phyloP scores from a whole-genome alignment of 78 protist genomes.

The Dictyostelium firmibasis region DNA sequence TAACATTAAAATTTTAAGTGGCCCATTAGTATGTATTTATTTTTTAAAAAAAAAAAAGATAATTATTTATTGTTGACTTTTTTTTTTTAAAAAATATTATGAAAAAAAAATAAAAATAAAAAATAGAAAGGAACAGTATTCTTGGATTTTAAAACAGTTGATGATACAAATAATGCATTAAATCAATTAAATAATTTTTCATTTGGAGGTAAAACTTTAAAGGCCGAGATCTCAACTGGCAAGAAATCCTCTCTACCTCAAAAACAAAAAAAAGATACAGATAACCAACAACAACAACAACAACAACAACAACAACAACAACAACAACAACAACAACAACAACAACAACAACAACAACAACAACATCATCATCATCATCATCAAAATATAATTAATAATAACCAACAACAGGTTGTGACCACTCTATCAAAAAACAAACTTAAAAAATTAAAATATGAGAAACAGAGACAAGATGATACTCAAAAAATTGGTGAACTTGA shows the following conservation, averaged over 20 bases:
- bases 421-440: not conserved
- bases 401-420: too few relatives aligned
- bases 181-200: not conserved
- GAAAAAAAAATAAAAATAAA: too few relatives aligned
- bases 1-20: not conserved
- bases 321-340: not conserved
- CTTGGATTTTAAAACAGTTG: not conserved
- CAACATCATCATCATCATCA: too few relatives aligned
- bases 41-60: too few relatives aligned
- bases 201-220: not conserved
- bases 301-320: not conserved
- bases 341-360: not conserved
- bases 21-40: not conserved
- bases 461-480: not conserved
- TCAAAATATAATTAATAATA: too few relatives aligned
- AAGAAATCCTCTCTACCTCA: not conserved
- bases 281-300: not conserved
- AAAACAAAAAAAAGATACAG: not conserved
- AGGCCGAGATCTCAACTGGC: not conserved
- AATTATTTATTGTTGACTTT: too few relatives aligned
- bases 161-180: not conserved
- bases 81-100: too few relatives aligned
- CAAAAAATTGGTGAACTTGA: not conserved
- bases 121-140: conserved; percentile 6
- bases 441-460: not conserved